phyloP scores from a whole-genome alignment of 2,329 filamentous ascomycete genomes.

The Anthostomella pinea region DNA sequence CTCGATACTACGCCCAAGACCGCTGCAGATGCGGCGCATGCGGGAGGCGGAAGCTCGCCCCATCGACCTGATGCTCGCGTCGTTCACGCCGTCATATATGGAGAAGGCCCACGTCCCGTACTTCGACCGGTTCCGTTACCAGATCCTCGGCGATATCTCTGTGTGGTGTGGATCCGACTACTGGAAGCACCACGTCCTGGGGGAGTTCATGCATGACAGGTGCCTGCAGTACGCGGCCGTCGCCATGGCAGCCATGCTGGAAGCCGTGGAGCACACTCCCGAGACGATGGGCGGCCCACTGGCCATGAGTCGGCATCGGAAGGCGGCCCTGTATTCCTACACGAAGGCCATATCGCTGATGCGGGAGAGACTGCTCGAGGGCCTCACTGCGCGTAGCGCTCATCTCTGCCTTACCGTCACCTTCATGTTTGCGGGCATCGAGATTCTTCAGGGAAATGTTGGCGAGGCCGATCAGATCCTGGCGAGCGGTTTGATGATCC shows the following conservation, averaged over 20 bases:
- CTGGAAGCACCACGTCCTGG: slow-evolving; percentile 16
- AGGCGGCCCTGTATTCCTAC: slow-evolving; percentile 17
- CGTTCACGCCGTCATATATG: slow-evolving; percentile 16
- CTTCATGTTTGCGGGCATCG: slow-evolving; percentile 23
- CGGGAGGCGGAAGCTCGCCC: background rate
- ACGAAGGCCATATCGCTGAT: slow-evolving; percentile 19
- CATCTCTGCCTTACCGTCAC: slow-evolving; percentile 16
- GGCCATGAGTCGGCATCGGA: slow-evolving; percentile 7
- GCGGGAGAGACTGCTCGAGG: slow-evolving; percentile 11
- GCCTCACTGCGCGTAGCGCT: slow-evolving; percentile 14
- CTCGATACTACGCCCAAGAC: slow-evolving; percentile 12
- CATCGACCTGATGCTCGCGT: slow-evolving; percentile 9
- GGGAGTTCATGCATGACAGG: slow-evolving; percentile 17
- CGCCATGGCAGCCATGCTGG: slow-evolving; percentile 18
- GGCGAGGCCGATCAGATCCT: slow-evolving; percentile 17
- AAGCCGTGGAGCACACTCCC: slow-evolving; percentile 15
- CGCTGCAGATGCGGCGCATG: slow-evolving; percentile 1
- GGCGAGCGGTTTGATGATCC: slow-evolving; percentile 11
- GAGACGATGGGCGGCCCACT: slow-evolving; percentile 2
- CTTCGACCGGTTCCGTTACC: slow-evolving; percentile 21
- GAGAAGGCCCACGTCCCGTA: slow-evolving; percentile 15
- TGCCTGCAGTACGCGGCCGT: slow-evolving; percentile 21
- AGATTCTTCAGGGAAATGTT: slow-evolving; percentile 22
- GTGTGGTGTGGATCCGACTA: slow-evolving; percentile 19
- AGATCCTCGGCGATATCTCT: slow-evolving; percentile 17